phyloP scores from a whole-genome alignment of 2,329 filamentous ascomycete species.

The Rachicladosporium sp. region DNA sequence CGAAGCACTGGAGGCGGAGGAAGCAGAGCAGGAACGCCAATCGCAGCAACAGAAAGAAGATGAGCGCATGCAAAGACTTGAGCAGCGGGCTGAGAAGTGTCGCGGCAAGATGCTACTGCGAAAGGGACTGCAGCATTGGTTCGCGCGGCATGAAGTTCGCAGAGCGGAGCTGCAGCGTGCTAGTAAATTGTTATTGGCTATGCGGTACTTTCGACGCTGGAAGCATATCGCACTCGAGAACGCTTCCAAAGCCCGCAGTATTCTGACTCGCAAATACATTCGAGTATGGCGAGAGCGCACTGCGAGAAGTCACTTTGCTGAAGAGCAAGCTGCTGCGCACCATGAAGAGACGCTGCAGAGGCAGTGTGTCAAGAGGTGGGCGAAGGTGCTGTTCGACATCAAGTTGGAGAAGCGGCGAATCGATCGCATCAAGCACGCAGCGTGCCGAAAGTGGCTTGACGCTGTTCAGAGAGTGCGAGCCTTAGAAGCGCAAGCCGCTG shows the following conservation, averaged over 20 bases:
- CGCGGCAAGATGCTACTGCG: slow-evolving; percentile 2
- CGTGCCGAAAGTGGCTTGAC: background rate
- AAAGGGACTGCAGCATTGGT: slow-evolving; percentile 4
- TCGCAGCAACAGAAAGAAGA: slow-evolving; percentile 5
- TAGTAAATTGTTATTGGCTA: slow-evolving; percentile 40
- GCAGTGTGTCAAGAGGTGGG: slow-evolving; percentile 14
- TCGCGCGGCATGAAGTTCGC: background rate
- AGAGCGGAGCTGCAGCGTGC: background rate
- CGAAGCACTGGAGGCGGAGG: too few species aligned
- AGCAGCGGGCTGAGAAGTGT: slow-evolving; percentile 7
- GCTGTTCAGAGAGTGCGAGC: background rate
- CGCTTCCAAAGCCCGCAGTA: slow-evolving; percentile 39
- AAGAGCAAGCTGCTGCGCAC: slow-evolving; percentile 15
- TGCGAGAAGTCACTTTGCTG: slow-evolving; percentile 10
- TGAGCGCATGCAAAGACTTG: slow-evolving; percentile 4
- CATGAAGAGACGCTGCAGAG: slow-evolving; percentile 18
- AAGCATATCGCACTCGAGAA: slow-evolving; percentile 51
- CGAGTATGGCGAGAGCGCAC: slow-evolving; percentile 38
- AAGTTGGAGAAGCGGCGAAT: slow-evolving; percentile 9
- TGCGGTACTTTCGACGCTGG: slow-evolving; percentile 59
- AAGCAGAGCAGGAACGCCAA: too few species aligned
- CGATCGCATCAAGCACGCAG: slow-evolving; percentile 5
- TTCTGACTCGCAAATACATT: slow-evolving; percentile 44
- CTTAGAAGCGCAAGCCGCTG: slow-evolving; percentile 5
- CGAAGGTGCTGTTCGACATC: slow-evolving; percentile 10